Evolutionary conservation across 2,329 filamentous ascomycete genomes (phyloP), one percentile per base, ranked within the genome.

Genomic region (Zalaria obscura): DNA sequence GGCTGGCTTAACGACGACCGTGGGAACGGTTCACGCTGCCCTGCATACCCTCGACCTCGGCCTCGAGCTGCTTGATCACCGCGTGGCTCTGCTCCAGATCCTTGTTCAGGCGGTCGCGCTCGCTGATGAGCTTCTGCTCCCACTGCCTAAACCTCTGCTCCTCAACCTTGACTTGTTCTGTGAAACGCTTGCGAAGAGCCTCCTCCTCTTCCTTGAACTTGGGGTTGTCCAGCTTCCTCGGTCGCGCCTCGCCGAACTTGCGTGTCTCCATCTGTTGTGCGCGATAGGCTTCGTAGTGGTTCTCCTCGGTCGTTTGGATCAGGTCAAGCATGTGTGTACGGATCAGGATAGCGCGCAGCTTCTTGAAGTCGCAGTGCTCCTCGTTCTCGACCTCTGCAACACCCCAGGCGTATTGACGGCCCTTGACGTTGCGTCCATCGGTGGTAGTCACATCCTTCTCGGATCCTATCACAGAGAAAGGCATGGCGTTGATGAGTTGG

Each of bases 121-220:
- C 91, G 49, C 85, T 80, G 58, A 98, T 98, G 64, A 98, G 84
- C 78, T 96, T 96, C 78, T 98, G 91, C 72, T 98, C 91, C 91
- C 91, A 98, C 69, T 93, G 83, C 67, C 93, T 80, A 80, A 98
- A 98, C 52, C 91, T 80, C 72, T 94, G 87, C 71, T 98, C 91
- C 73, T 98, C 93, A 59, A 98, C 84, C 84, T 98, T 98, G 73
- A 98, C 91, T 67, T 98, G 91, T 72, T 98, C 91, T 54, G 91
- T 98, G 70, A 98, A 98, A 55, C 93, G 80, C 80, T 98, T 98
- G 69, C 91, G 81, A 51, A 98, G 79, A 48, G 85, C 84, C 75
- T 98, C 91, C 63, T 98, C 91, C 68, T 98, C 91, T 66, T 98
- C 91, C 78, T 98, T 98, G 78, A 96, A 98, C 75, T 98, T 98